Conservation (phyloP, 768 basidiomycete genomes). For the Lentinula raphanica region DNA sequence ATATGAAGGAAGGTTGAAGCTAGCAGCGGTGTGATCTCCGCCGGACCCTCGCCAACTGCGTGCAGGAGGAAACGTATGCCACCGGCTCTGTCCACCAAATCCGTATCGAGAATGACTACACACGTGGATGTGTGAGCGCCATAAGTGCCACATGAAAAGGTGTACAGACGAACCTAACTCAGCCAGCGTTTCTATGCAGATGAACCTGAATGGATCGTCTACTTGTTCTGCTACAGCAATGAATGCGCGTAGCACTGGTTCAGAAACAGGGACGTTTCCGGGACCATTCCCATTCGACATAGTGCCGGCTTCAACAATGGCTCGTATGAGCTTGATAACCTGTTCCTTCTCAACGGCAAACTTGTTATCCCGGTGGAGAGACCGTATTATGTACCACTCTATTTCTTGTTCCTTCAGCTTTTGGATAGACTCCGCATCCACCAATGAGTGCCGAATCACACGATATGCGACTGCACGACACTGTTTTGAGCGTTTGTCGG, state of each 20-base stretch:
- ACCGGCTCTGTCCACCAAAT: slow-evolving; percentile 73
- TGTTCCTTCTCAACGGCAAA: slow-evolving; percentile 86
- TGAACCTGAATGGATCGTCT: slow-evolving; percentile 82
- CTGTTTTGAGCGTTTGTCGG: slow-evolving; percentile 68
- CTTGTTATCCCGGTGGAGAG: slow-evolving; percentile 81
- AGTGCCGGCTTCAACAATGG: slow-evolving; percentile 73
- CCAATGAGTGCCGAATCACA: slow-evolving; percentile 70
- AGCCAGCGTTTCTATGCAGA: slow-evolving; percentile 81
- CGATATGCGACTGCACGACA: slow-evolving; percentile 82
- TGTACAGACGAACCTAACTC: slow-evolving; percentile 68
- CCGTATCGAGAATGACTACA: slow-evolving; percentile 83
- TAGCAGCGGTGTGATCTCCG: slow-evolving; percentile 73
- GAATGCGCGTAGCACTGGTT: slow-evolving; percentile 80
- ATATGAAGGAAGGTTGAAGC: slow-evolving; percentile 78
- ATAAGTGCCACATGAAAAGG: neutral
- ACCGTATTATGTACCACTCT: slow-evolving; percentile 92
- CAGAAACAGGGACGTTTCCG: slow-evolving; percentile 57
- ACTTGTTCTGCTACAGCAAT: slow-evolving; percentile 89
- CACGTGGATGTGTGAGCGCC: neutral
- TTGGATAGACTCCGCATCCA: slow-evolving; percentile 68
- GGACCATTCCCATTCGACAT: slow-evolving; percentile 42
- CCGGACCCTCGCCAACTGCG: slow-evolving; percentile 84
- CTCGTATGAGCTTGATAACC: slow-evolving; percentile 82
- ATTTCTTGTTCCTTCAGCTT: slow-evolving; percentile 58
- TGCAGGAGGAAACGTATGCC: slow-evolving; percentile 85